Conservation (phyloP, 1,284 basidiomycete species). For the Trametes versicolor region DNA sequence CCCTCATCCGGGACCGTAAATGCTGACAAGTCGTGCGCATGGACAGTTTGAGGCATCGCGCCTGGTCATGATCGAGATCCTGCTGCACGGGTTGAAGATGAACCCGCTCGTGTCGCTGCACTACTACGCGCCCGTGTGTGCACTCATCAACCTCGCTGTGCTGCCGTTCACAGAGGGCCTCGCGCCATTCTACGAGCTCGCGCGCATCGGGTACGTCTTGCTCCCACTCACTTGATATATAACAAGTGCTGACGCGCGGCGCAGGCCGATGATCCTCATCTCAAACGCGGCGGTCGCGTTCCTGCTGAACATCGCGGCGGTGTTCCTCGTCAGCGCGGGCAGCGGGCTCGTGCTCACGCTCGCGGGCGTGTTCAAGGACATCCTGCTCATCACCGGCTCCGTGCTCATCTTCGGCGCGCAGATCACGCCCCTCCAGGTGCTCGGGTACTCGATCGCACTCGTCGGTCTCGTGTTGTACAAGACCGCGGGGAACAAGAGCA, state of each 20-base stretch:
- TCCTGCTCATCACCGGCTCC: conserved; percentile 91
- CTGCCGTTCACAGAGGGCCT: conserved; percentile 93
- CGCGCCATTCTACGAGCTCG: conserved; percentile 84
- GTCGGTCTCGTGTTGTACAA: conserved; percentile 85
- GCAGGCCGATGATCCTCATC: conserved; percentile 77
- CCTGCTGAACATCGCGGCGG: conserved; percentile 91
- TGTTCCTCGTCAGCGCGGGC: conserved; percentile 92
- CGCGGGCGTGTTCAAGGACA: conserved; percentile 96
- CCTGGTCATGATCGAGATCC: conserved; percentile 95
- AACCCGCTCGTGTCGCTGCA: conserved; percentile 95
- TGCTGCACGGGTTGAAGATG: conserved; percentile 97
- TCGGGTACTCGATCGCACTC: conserved; percentile 89
- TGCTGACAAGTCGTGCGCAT: conserved; percentile 12
- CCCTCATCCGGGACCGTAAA: conserved; percentile 42
- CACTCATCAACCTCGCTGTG: conserved; percentile 85
- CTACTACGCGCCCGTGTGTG: conserved; percentile 98
- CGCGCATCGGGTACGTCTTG: conserved; percentile 59
- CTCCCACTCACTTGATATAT: neutral
- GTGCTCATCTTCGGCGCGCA: conserved; percentile 85
- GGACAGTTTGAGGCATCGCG: conserved; percentile 86
- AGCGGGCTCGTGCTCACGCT: conserved; percentile 92
- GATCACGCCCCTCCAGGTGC: conserved; percentile 87
- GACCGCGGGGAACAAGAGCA: conserved; percentile 78
- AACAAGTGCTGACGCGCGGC: neutral
- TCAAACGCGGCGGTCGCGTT: conserved; percentile 92